Percentiles rank a stretch among this genome's conserved stretches.
Conservation (phyloP, 306 rosid species). For the Lotus japonicus region DNA sequence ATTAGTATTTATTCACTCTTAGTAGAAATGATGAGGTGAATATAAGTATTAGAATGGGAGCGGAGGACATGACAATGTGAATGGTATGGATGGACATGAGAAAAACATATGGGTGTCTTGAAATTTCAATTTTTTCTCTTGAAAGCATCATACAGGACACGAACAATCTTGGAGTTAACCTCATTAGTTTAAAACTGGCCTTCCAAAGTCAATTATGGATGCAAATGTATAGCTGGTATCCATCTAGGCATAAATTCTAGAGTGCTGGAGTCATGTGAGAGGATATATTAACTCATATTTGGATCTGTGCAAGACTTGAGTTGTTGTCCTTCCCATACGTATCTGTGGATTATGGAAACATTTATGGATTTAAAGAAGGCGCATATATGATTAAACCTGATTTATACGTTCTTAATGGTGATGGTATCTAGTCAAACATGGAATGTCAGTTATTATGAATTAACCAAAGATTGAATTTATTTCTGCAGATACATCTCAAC, state of each 20-base stretch:
- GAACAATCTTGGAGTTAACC: not conserved
- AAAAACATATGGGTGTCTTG: not conserved
- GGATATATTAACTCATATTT: not conserved
- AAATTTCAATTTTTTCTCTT: not conserved
- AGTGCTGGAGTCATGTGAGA: not conserved
- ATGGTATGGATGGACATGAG: not conserved
- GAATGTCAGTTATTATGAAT: conserved; percentile 3
- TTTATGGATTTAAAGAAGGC: not conserved
- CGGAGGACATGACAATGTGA: not conserved
- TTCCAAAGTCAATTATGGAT: not conserved
- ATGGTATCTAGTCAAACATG: not conserved
- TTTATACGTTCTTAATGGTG: not conserved
- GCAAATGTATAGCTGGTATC: not conserved
- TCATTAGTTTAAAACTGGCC: not conserved
- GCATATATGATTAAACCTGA: not conserved
- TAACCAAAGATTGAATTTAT: conserved; percentile 20
- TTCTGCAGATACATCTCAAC: conserved; percentile 56
- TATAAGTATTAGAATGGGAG: not conserved
- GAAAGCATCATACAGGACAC: not conserved
- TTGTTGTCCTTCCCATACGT: not conserved
- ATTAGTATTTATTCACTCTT: not conserved
- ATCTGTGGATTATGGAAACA: not conserved
- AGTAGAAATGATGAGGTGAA: not conserved
- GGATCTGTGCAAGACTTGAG: not conserved
- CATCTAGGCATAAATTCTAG: not conserved